Evolutionary conservation across 129 eudicot genomes (phyloP), one percentile per base, ranked within the genome.

Genomic region (Saposhnikovia divaricata): DNA sequence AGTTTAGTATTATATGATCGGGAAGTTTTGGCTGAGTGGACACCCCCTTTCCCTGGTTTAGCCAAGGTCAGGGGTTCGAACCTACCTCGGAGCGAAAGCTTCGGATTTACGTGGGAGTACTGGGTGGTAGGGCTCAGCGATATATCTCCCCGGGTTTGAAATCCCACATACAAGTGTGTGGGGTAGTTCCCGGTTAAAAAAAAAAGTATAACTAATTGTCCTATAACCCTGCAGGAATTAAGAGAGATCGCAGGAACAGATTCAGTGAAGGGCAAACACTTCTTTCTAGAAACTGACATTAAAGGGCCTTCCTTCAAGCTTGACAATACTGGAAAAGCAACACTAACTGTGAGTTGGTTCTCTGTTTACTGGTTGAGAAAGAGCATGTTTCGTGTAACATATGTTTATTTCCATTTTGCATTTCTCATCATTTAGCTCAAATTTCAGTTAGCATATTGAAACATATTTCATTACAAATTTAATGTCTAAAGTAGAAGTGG

Each of bases 291-390:
- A 78, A 82, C 89, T 57, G 98, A 91, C 83, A 84, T 91, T 28
- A 94, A 89, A 83, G 97, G 98, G 45, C 97, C 97, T 82, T 57
- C 91, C 27, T 72, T 94, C 82, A 91, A 90, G 86, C 93, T 90
- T 82, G 98, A 94, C 81, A 89, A 84, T 78, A 94, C 93, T 72
- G 97, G 98, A 75, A 91, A 85, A 91, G 93, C 97, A 39, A 88
- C 90, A 80, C 80, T 93, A 65, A 93, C 98, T 6, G 97, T 91
- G 81, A 90, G 96, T 82, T n/a, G 73, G 42, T 72, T 45, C 47
- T 57, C 80, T 55, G 37, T 57, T 48, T 61, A 5, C 50, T 69
- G 40, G 57, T 44, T 72, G 25, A 18, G 1, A 31, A 21, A 19
- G 34, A 74, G 34, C 23, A 45, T 38, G 59, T 45, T 0, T 39